A percentile compares a stretch with the other conserved stretches of the same genome.
Evolutionary conservation across 257 asterid species (phyloP).

Genomic region (Primulina eburnea): DNA sequence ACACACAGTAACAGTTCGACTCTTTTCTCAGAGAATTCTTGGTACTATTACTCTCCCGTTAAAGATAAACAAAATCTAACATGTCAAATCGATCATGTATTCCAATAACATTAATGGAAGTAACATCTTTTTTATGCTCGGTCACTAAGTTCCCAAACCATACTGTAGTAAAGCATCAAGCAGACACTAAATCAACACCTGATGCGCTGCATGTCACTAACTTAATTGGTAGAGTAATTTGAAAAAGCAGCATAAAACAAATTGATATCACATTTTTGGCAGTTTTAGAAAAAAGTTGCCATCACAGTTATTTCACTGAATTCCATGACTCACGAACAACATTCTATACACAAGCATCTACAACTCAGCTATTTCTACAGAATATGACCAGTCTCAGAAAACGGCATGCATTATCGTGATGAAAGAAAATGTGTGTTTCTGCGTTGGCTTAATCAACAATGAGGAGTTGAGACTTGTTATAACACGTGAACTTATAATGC

Average conservation of each 20-base stretch:
- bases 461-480: neutral
- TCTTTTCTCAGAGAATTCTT: neutral
- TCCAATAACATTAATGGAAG: neutral
- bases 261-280: neutral
- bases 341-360: neutral
- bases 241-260: neutral
- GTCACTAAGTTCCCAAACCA: neutral
- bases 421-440: neutral
- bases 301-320: neutral
- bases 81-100: neutral
- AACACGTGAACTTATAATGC: constrained; percentile 4
- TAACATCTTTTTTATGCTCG: no score
- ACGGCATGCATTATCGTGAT: neutral
- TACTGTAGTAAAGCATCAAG: neutral
- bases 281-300: neutral
- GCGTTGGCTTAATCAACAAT: neutral
- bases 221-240: no score
- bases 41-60: neutral
- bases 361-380: neutral
- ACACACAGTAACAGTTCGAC: neutral
- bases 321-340: neutral
- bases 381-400: neutral
- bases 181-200: neutral
- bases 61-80: neutral
- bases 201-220: neutral